Base-by-base conservation (phyloP, 257 asterid species). In the Osmanthus fragrans region DNA sequence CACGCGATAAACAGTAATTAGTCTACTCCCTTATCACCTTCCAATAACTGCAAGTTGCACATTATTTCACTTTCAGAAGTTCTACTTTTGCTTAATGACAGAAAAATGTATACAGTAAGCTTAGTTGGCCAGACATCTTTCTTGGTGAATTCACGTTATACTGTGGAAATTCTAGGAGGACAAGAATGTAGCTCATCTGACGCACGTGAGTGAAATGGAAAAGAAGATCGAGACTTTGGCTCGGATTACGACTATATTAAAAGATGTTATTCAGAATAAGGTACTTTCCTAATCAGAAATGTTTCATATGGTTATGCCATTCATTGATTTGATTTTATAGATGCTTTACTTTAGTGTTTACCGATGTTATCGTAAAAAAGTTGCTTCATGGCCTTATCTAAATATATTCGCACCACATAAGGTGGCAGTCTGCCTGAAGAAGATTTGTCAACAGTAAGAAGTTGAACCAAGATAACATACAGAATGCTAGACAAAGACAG, bases 181-280 rank as follows among this genome's bases (percentile, higher is more conserved):
- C 86, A 95, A 89, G 83, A 91, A 91, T 86, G 98, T 95, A 65
- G 96, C 98, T 63, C 98, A 95, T 84, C 86, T 95, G 64, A 95
- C 97, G 34, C 99, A 95, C 81, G 97, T 88, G 77, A 88, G 93
- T 87, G 96, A 95, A 86, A 95, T 91, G 97, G 98, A 93, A 89
- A 95, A 93, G 83, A 95, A 93, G 90, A 93, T 95, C 12, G 93
- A 90, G 81, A 95, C 97, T 21, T 82, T 95, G 92, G 82, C 92
- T 78, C 88, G 97, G 80, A 95, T 95, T 87, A 95, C 99, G 12
- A 34, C 91, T 79, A 95, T 93, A 83, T 76, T 95, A 86, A 95
- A 95, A 83, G 99, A 95, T 80, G 98, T 95, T 30, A 95, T 95
- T 85, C 96, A 87, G 80, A 95, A 95, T 80, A 95, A 95, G 99